phyloP scores from a whole-genome alignment of 805 yeast genomes.

The Saturnispora quitensis region DNA sequence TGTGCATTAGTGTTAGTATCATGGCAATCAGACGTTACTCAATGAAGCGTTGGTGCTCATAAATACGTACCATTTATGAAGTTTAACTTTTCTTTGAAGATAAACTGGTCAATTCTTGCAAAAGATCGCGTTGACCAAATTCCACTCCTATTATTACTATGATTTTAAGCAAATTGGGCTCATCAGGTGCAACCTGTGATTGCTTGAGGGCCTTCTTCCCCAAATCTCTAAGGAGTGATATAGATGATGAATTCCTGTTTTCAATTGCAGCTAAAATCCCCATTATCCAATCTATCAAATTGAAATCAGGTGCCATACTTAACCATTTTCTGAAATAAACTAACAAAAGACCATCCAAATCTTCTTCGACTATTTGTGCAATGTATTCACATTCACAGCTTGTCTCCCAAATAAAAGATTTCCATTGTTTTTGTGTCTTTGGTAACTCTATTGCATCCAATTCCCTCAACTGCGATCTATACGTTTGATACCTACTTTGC shows the following conservation, averaged over 20 bases:
- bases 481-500: constrained; percentile 15
- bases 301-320: constrained; percentile 22
- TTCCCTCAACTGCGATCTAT: constrained; percentile 17
- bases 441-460: constrained; percentile 30
- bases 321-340: constrained; percentile 38
- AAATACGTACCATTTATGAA: not conserved
- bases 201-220: constrained; percentile 30
- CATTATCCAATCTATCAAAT: constrained; percentile 33
- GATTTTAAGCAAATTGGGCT: constrained; percentile 8
- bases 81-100: not conserved
- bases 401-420: constrained; percentile 28
- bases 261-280: constrained; percentile 32
- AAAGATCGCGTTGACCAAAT: constrained; percentile 6
- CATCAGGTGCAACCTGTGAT: constrained; percentile 12
- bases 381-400: constrained; percentile 27
- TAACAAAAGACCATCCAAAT: constrained; percentile 27
- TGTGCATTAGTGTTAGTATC: not conserved
- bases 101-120: not conserved
- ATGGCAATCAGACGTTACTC: not conserved
- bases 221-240: constrained; percentile 33
- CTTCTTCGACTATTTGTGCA: constrained; percentile 28
- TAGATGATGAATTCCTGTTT: constrained; percentile 29
- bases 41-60: not conserved
- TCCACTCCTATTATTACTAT: not conserved
- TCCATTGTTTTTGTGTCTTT: constrained; percentile 34